phyloP scores from a whole-genome alignment of 1,139 yeast genomes.

The Geotrichum siamense region DNA sequence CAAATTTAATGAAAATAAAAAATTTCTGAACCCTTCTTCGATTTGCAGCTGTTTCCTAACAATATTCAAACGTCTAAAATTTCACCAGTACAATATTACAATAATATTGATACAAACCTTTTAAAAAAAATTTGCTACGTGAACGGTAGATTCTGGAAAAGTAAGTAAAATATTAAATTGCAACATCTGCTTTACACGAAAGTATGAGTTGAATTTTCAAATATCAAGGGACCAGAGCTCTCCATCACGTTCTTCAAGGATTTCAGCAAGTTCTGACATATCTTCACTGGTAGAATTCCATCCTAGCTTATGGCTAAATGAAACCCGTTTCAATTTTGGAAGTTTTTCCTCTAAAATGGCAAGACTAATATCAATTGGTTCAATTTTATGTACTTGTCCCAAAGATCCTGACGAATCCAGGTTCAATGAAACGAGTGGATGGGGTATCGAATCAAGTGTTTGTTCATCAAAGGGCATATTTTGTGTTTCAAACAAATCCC shows the following conservation, averaged over 20 bases:
- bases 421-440: constrained; percentile 59
- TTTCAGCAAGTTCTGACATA: constrained; percentile 50
- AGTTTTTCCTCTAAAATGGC: constrained; percentile 75
- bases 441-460: constrained; percentile 26
- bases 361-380: constrained; percentile 80
- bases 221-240: constrained; percentile 27
- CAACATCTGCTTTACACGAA: too few species aligned
- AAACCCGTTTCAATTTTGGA: constrained; percentile 55
- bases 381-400: constrained; percentile 75
- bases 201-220: not conserved
- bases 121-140: too few species aligned
- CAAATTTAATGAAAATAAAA: too few species aligned
- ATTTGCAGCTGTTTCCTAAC: too few species aligned
- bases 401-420: constrained; percentile 83
- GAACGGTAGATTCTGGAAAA: too few species aligned
- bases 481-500: constrained; percentile 32
- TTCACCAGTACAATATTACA: too few species aligned
- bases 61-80: too few species aligned
- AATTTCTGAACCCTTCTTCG: too few species aligned
- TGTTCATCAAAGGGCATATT: constrained; percentile 26
- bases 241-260: constrained; percentile 32
- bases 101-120: too few species aligned
- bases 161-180: too few species aligned
- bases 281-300: constrained; percentile 79
- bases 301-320: constrained; percentile 71